Evolutionary conservation across 2,329 filamentous ascomycete genomes (phyloP).

Genomic region (Zasmidium cellare): DNA sequence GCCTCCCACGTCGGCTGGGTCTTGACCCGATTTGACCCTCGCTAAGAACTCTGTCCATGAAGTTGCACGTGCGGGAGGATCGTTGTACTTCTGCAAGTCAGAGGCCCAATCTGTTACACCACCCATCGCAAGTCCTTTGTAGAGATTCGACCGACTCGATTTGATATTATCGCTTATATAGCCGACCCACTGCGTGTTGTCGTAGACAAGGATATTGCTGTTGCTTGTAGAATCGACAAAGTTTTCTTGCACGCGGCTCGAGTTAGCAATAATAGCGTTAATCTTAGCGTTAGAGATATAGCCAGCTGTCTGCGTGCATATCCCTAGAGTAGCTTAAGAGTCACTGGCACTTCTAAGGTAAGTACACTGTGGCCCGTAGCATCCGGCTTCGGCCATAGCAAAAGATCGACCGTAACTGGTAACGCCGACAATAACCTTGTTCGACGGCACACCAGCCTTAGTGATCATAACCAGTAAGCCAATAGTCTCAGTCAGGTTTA

Average conservation of each 20-base stretch:
- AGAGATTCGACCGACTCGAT: slow-evolving; percentile 22
- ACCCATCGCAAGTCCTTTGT: slow-evolving; percentile 31
- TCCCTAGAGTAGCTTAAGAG: background rate
- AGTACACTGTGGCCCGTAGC: slow-evolving; percentile 28
- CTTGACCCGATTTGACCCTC: background rate
- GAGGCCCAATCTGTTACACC: slow-evolving; percentile 40
- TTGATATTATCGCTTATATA: slow-evolving; percentile 30
- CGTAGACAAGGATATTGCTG: slow-evolving; percentile 17
- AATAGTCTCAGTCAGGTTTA: slow-evolving; percentile 27
- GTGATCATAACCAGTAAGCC: slow-evolving; percentile 13
- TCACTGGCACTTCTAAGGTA: slow-evolving; percentile 14
- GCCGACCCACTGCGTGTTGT: slow-evolving; percentile 23
- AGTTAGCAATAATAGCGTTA: slow-evolving; percentile 26
- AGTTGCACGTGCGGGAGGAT: background rate
- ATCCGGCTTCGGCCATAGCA: slow-evolving; percentile 36
- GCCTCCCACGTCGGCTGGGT: background rate
- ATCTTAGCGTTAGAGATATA: slow-evolving; percentile 39
- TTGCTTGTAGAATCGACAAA: background rate
- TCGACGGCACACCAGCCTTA: slow-evolving; percentile 18
- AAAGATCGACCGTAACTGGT: slow-evolving; percentile 38
- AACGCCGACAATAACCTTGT: slow-evolving; percentile 40
- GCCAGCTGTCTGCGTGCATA: slow-evolving; percentile 36
- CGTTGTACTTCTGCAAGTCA: slow-evolving; percentile 23
- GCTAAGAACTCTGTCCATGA: background rate
- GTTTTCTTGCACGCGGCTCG: background rate